phyloP scores from a whole-genome alignment of 2,329 filamentous ascomycete genomes.

The Dactylellina drechsleri region DNA sequence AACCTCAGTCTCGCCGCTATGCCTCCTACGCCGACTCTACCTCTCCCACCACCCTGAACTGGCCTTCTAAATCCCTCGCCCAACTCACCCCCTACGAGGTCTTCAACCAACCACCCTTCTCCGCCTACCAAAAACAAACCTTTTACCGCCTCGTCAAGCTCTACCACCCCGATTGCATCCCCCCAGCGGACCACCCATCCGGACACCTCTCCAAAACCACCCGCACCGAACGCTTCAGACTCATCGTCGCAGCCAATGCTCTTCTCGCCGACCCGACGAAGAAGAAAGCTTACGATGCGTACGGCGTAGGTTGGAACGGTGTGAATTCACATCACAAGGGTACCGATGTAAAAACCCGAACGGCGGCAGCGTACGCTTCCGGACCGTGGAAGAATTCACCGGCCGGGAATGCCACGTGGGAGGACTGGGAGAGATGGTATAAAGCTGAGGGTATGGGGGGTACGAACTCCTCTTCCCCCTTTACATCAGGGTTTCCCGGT shows the following conservation, averaged over 20 bases:
- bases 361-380: conserved; percentile 59
- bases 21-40: conserved; percentile 9
- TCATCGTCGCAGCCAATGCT: conserved; percentile 86
- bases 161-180: conserved; percentile 85
- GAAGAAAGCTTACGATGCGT: conserved; percentile 81
- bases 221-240: conserved; percentile 86
- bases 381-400: conserved; percentile 64
- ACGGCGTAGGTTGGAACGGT: conserved; percentile 78
- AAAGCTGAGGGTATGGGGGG: conserved; percentile 63
- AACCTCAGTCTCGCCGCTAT: conserved; percentile 12
- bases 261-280: conserved; percentile 84
- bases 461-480: not conserved
- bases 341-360: conserved; percentile 57
- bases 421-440: conserved; percentile 92
- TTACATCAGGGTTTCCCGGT: conserved; percentile 5
- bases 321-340: conserved; percentile 15
- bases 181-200: conserved; percentile 63
- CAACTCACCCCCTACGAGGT: conserved; percentile 51
- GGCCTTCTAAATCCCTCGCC: conserved; percentile 40
- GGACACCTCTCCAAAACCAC: conserved; percentile 68
- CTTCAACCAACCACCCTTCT: conserved; percentile 44
- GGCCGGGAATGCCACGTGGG: conserved; percentile 88
- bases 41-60: conserved; percentile 1
- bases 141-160: conserved; percentile 95
- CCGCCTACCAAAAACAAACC: conserved; percentile 70